These are phyloP conservation scores for Fusarium ramigenum DNA, from an alignment of 2,329 filamentous ascomycete genomes.

Conservation along the genomic window DNA sequence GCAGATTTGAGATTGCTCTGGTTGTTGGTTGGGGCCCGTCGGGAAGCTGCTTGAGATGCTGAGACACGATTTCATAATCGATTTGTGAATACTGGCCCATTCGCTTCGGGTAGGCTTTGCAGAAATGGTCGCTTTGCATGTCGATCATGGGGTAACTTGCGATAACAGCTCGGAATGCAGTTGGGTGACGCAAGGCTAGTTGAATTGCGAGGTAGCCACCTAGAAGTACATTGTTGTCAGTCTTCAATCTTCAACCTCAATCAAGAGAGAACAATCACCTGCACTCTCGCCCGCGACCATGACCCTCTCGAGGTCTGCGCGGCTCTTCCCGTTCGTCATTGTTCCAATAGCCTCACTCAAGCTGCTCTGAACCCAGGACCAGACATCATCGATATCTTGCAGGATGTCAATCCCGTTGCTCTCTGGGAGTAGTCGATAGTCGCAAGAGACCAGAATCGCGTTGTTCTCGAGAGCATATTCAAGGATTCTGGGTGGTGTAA, in stretches of 20 bases:
- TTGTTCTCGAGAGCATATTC: not conserved
- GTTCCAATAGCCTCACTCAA: fast-evolving
- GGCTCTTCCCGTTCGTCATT: not conserved
- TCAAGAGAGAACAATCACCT: fast-evolving
- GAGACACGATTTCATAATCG: not conserved
- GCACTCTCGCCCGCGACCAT: not conserved
- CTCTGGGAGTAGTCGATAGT: not conserved
- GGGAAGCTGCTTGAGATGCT: not conserved
- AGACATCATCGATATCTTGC: fast-evolving
- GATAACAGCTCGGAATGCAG: not conserved
- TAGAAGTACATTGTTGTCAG: fast-evolving
- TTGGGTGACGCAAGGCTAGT: not conserved
- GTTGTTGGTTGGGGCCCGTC: not conserved
- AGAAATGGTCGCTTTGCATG: not conserved
- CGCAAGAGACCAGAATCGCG: fast-evolving
- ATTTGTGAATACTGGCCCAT: not conserved
- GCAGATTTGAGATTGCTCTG: not conserved
- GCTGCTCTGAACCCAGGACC: not conserved
- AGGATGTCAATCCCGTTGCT: fast-evolving
- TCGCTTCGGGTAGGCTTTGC: not conserved
- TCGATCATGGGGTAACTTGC: not conserved
- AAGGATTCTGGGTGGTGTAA: fast-evolving
- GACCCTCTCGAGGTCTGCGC: fast-evolving
- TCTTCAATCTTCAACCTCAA: fast-evolving
- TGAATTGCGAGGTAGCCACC: not conserved